Conservation (phyloP, 1,284 basidiomycete species). For the Coriolopsis trogii region DNA sequence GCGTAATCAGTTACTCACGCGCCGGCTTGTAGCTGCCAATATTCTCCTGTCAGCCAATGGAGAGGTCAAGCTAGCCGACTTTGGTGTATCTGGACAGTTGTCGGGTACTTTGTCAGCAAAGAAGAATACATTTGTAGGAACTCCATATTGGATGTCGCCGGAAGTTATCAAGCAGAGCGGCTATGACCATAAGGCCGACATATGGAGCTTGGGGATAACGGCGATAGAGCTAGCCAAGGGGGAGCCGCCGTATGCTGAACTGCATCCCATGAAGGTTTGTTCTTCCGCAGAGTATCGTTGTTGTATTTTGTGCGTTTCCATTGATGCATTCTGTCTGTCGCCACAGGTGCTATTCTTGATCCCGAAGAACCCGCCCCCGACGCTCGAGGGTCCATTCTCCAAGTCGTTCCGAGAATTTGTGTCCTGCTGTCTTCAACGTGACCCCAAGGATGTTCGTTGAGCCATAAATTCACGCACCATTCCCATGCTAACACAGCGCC, state of each 20-base stretch:
- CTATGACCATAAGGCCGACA: slow-evolving; percentile 98
- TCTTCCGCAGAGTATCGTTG: neutral
- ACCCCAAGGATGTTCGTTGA: slow-evolving; percentile 80
- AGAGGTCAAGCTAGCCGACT: slow-evolving; percentile 99
- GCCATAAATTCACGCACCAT: neutral
- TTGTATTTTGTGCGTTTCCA: too few species aligned
- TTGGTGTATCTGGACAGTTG: slow-evolving; percentile 98
- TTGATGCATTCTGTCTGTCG: too few species aligned
- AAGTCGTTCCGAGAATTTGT: slow-evolving; percentile 96
- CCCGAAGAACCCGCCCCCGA: slow-evolving; percentile 95
- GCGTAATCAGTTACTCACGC: neutral
- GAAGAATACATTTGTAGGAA: slow-evolving; percentile 99
- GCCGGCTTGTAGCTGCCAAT: slow-evolving; percentile 76
- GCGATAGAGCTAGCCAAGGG: slow-evolving; percentile 97
- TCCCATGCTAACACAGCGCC: slow-evolving; percentile 12
- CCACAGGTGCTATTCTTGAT: slow-evolving; percentile 94
- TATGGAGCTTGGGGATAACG: slow-evolving; percentile 96
- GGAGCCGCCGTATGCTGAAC: slow-evolving; percentile 95
- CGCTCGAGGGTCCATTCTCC: slow-evolving; percentile 86
- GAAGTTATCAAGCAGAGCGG: slow-evolving; percentile 99
- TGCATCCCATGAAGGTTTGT: slow-evolving; percentile 96
- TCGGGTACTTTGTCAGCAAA: slow-evolving; percentile 95
- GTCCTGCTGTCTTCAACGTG: slow-evolving; percentile 88
- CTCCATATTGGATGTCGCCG: slow-evolving; percentile 99
- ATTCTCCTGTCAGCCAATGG: slow-evolving; percentile 92